Base-by-base conservation (phyloP, 2,329 filamentous ascomycete species). In the Fusarium pilosicola region DNA sequence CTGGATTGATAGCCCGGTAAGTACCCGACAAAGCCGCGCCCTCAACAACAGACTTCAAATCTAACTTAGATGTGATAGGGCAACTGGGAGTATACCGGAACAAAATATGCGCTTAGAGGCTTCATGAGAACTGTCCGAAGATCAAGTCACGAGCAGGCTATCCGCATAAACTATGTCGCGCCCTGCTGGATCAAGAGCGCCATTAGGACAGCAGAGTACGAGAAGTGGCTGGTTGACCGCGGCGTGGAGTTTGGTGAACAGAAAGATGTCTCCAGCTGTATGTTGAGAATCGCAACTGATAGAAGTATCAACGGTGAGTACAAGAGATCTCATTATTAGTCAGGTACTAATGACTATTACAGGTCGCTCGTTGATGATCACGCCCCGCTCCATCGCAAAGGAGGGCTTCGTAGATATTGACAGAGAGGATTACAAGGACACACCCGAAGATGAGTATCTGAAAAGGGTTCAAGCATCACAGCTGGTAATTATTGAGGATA, bases 81-180 rank as follows among this genome's bases (percentile, higher is more conserved):
- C 18, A 76, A 76, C 5, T 76, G 74, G 74, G 74, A 76, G 4
- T 76, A 76, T 22, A 76, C 74, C 1, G 58, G 71, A 20, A 76
- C 74, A 3, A 76, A 76, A 24, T 76, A 76, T 30, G 74, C 45
- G 0, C 44, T 76, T 0, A 17, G 74, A 0, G 74, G 74, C 0
- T 76, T 76, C 17, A 76, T 76, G 74, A 59, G 61, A 34, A 76
- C 74, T 0, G 74, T 36, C 0, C 55, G 74, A 28, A 68, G 74
- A 26, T 73, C 71, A 1, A 73, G 71, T 18, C 61, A 68, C 15
- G 80, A 83, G 68, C 83, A 87, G 61, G 80, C 80, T 12, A 85
- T 87, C 42, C 79, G 86, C 1, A 84, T 87, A 51, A 85, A 85
- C 60, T 83, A 86, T 45, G 83, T 86, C 4, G 84, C 84, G 1